These are phyloP conservation scores for Tricholomella constricta DNA, from an alignment of 768 basidiomycete genomes.

Conservation along the genomic window DNA sequence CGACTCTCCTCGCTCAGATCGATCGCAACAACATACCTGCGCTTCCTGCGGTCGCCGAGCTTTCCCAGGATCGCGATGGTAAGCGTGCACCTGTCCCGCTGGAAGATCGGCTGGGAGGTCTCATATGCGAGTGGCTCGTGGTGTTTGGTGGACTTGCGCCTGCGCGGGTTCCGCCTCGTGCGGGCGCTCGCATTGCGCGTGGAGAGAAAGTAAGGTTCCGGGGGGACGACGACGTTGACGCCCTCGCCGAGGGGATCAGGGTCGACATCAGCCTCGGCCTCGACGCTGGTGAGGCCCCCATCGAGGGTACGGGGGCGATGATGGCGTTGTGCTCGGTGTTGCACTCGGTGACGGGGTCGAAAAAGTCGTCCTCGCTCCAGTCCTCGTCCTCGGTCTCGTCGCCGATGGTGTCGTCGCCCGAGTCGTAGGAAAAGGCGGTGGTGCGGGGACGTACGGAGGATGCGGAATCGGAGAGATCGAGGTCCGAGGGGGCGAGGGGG, in stretches of 20 bases:
- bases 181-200: constrained; percentile 57
- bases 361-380: constrained; percentile 59
- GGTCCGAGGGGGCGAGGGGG: constrained; percentile 62
- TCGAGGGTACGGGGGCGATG: constrained; percentile 35
- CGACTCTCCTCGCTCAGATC: constrained; percentile 93
- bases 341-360: constrained; percentile 81
- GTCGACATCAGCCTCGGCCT: constrained; percentile 60
- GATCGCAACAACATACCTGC: constrained; percentile 87
- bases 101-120: constrained; percentile 81
- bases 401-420: constrained; percentile 61
- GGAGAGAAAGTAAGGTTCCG: constrained; percentile 79
- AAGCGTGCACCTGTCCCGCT: constrained; percentile 91
- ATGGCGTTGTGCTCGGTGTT: constrained; percentile 88
- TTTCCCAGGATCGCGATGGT: constrained; percentile 75
- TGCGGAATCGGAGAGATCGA: constrained; percentile 57
- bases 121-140: constrained; percentile 65
- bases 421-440: constrained; percentile 62
- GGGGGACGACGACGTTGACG: constrained; percentile 84
- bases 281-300: constrained; percentile 37
- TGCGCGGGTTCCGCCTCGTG: constrained; percentile 48
- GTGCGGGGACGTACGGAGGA: constrained; percentile 57
- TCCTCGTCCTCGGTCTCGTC: constrained; percentile 61
- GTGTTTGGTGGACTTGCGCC: constrained; percentile 62
- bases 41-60: constrained; percentile 53
- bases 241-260: constrained; percentile 91